A percentile compares a stretch with the other conserved stretches of the same genome.
Evolutionary conservation across 257 asterid genomes (phyloP).

Genomic region (Solanum chiquidenum): DNA sequence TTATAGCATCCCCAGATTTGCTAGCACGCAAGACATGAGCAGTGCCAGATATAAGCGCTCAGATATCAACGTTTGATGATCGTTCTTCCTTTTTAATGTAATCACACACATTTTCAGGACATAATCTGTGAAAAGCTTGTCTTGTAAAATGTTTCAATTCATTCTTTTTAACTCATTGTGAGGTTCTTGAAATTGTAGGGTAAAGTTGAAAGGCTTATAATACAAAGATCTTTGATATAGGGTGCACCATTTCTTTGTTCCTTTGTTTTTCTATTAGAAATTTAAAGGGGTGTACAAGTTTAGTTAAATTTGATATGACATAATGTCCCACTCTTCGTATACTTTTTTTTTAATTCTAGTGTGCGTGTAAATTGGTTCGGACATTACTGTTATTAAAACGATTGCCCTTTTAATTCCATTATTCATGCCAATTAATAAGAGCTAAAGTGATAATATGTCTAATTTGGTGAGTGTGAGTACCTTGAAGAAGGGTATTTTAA

Average conservation of each 20-base stretch:
- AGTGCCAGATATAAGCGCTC: slow-evolving; percentile 61
- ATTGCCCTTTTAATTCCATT: background rate
- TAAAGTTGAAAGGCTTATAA: background rate
- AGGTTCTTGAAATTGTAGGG: background rate
- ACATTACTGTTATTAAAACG: background rate
- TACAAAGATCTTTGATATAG: background rate
- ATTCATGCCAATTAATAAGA: background rate
- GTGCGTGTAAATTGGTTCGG: background rate
- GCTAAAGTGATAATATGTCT: background rate
- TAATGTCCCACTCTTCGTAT: background rate
- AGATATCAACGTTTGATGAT: slow-evolving; percentile 61
- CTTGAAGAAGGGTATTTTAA: background rate
- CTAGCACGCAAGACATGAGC: slow-evolving; percentile 32
- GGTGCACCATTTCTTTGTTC: background rate
- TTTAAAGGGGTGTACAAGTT: background rate
- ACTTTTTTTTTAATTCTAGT: background rate
- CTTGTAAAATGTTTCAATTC: background rate
- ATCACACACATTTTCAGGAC: background rate
- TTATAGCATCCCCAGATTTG: slow-evolving; percentile 63
- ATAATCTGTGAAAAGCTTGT: background rate
- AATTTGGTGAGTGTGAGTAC: background rate
- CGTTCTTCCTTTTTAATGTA: background rate
- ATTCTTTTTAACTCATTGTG: background rate
- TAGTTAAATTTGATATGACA: background rate
- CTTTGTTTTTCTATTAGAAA: background rate